Evolutionary conservation across 2,329 filamentous ascomycete genomes (phyloP).

Genomic region (Arthrobotrys iridis): DNA sequence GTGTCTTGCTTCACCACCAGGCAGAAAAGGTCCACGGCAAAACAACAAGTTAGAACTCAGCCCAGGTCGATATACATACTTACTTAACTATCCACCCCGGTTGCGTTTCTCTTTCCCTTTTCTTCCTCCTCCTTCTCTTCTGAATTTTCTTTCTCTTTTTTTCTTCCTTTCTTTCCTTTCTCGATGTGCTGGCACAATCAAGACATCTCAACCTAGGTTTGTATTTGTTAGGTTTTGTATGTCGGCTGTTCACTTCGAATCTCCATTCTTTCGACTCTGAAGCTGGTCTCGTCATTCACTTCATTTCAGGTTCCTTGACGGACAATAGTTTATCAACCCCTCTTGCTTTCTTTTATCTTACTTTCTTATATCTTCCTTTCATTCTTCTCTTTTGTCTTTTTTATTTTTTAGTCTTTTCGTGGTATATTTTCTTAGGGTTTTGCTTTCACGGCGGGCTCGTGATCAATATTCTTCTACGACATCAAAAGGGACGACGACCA

Average conservation of each 20-base stretch:
- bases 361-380: not conserved
- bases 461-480: slow-evolving; percentile 16
- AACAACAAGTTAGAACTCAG: not conserved
- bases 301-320: slow-evolving; percentile 14
- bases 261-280: slow-evolving; percentile 6
- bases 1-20: slow-evolving; percentile 7
- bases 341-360: not conserved
- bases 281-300: slow-evolving; percentile 14
- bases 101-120: slow-evolving; percentile 38
- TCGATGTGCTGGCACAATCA: slow-evolving; percentile 42
- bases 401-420: not conserved
- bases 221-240: slow-evolving; percentile 19
- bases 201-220: slow-evolving; percentile 27
- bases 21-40: not conserved
- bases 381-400: not conserved
- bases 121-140: slow-evolving; percentile 11
- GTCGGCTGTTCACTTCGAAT: slow-evolving; percentile 20
- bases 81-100: not conserved
- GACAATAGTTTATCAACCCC: not conserved
- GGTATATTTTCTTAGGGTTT: not conserved
- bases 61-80: slow-evolving; percentile 6
- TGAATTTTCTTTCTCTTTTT: slow-evolving; percentile 8
- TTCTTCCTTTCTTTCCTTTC: slow-evolving; percentile 39
- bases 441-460: slow-evolving; percentile 50
- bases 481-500: not conserved